A percentile compares a stretch with the other conserved stretches of the same genome.
Conservation (phyloP, 306 rosid species). For the Lotus japonicus region DNA sequence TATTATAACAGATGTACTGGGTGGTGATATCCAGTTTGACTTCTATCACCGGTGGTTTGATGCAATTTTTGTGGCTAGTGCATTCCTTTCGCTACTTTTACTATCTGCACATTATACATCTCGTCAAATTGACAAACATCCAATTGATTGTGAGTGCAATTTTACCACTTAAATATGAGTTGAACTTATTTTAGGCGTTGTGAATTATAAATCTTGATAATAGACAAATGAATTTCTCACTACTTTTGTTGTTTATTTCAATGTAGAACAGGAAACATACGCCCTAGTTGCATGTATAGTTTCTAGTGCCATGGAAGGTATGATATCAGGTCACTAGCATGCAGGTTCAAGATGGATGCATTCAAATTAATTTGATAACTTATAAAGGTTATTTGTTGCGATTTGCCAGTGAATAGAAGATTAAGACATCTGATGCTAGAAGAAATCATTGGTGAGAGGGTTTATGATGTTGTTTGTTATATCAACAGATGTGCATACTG, state of each 20-base stretch:
- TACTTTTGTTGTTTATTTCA: constrained; percentile 9
- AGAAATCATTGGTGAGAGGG: background rate
- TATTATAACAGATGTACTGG: constrained; percentile 95
- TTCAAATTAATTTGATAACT: constrained; percentile 15
- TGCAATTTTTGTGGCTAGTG: constrained; percentile 97
- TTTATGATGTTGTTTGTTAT: constrained; percentile 12
- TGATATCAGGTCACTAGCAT: background rate
- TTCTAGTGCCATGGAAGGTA: constrained; percentile 24
- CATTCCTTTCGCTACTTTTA: constrained; percentile 92
- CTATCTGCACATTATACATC: constrained; percentile 95
- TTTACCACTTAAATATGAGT: background rate
- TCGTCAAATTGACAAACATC: constrained; percentile 94
- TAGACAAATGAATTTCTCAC: constrained; percentile 12
- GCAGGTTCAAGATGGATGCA: background rate
- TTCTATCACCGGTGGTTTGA: constrained; percentile 99
- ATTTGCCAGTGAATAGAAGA: constrained; percentile 15
- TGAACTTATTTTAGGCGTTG: constrained; percentile 3
- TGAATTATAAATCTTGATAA: background rate
- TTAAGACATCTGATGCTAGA: background rate
- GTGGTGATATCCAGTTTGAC: constrained; percentile 98
- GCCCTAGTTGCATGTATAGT: constrained; percentile 5
- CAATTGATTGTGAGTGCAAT: constrained; percentile 67
- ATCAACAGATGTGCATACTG: background rate
- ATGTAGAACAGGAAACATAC: constrained; percentile 24
- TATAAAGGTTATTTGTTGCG: background rate